Percentiles rank a stretch among this genome's conserved stretches.
phyloP scores from a whole-genome alignment of 2,329 filamentous ascomycete species.

The Tolypocladium album region DNA sequence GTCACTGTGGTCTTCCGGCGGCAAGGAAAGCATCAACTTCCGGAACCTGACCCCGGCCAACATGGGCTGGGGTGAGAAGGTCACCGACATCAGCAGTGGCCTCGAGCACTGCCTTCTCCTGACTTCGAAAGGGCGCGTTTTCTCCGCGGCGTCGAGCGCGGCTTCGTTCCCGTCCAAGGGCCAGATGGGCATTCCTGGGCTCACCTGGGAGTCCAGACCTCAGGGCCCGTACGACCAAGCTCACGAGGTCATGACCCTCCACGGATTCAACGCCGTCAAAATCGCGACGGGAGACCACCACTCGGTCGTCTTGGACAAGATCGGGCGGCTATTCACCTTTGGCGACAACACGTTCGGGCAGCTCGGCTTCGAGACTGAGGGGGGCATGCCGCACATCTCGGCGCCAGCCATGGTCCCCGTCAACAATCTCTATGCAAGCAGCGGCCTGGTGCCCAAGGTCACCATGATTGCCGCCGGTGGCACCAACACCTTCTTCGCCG shows the following conservation, averaged over 20 bases:
- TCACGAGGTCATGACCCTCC: slow-evolving; percentile 65
- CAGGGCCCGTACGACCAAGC: slow-evolving; percentile 69
- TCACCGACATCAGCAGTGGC: slow-evolving; percentile 66
- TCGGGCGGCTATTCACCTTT: slow-evolving; percentile 74
- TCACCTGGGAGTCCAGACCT: slow-evolving; percentile 71
- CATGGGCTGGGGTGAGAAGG: slow-evolving; percentile 58
- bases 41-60: slow-evolving; percentile 56
- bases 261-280: slow-evolving; percentile 58
- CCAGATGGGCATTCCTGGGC: slow-evolving; percentile 75
- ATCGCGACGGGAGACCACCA: slow-evolving; percentile 83
- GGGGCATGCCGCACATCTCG: slow-evolving; percentile 52
- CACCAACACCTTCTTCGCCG: slow-evolving; percentile 73
- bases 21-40: slow-evolving; percentile 48
- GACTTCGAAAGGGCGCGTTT: slow-evolving; percentile 76
- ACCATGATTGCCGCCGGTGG: slow-evolving; percentile 80
- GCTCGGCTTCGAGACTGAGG: slow-evolving; percentile 65
- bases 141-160: slow-evolving; percentile 74
- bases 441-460: slow-evolving; percentile 51
- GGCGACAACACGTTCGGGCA: slow-evolving; percentile 91
- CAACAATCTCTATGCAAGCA: slow-evolving; percentile 60
- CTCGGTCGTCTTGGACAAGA: slow-evolving; percentile 64
- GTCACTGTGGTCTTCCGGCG: slow-evolving; percentile 55
- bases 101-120: slow-evolving; percentile 79
- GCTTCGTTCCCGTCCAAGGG: slow-evolving; percentile 71
- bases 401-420: slow-evolving; percentile 61